These are phyloP conservation scores for Amanita thiersii DNA, from an alignment of 768 basidiomycete species.

Conservation along the genomic window DNA sequence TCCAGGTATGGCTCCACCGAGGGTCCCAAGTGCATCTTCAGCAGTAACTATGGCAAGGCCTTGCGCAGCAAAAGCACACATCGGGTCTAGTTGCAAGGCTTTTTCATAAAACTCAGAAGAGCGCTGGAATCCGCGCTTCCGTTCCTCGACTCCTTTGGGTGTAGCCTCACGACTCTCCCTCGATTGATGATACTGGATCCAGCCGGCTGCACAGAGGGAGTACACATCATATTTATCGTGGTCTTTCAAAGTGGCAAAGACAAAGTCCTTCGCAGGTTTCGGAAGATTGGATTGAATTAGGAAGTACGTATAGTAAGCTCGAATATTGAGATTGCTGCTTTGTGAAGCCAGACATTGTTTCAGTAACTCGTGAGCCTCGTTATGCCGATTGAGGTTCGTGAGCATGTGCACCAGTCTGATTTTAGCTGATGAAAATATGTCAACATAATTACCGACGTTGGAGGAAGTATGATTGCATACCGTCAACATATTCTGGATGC, in stretches of 20 bases:
- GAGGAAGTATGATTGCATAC: slow-evolving; percentile 35
- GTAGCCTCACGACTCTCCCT: slow-evolving; percentile 72
- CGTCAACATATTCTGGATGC: slow-evolving; percentile 95
- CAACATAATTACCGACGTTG: not conserved
- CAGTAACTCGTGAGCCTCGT: slow-evolving; percentile 80
- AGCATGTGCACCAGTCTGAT: slow-evolving; percentile 84
- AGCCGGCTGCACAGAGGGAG: slow-evolving; percentile 83
- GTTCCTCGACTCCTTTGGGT: slow-evolving; percentile 54
- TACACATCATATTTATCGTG: slow-evolving; percentile 85
- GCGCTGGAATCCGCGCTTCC: slow-evolving; percentile 68
- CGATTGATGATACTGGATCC: slow-evolving; percentile 79
- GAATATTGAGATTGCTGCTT: slow-evolving; percentile 73
- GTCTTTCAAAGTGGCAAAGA: slow-evolving; percentile 81
- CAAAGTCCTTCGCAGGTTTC: slow-evolving; percentile 79
- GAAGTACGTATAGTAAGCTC: slow-evolving; percentile 91
- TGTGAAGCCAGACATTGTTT: slow-evolving; percentile 85
- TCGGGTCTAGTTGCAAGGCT: slow-evolving; percentile 75
- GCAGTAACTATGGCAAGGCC: slow-evolving; percentile 92
- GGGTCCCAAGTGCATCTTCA: slow-evolving; percentile 76
- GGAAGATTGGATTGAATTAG: slow-evolving; percentile 68
- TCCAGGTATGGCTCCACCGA: slow-evolving; percentile 41
- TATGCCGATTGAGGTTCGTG: slow-evolving; percentile 55
- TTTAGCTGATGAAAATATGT: slow-evolving; percentile 54
- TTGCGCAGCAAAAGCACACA: slow-evolving; percentile 90
- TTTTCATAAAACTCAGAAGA: slow-evolving; percentile 91